These are phyloP conservation scores for Apiospora sp. DNA, from an alignment of 2,329 filamentous ascomycete species.

Conservation along the genomic window DNA sequence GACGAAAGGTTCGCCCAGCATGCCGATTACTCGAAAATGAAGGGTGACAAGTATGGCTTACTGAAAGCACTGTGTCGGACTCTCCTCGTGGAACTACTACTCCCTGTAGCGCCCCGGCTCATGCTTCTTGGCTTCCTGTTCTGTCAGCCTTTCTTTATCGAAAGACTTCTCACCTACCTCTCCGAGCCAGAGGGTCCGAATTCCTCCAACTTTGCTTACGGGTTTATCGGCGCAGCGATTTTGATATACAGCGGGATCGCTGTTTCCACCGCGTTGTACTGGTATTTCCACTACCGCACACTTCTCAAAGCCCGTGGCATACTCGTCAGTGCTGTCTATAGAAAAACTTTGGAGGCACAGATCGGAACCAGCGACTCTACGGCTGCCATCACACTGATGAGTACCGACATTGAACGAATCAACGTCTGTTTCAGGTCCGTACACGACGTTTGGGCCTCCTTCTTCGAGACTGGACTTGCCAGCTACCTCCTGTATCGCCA, in stretches of 20 bases:
- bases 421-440: constrained; percentile 30
- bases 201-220: constrained; percentile 45
- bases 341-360: constrained; percentile 38
- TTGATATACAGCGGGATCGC: constrained; percentile 52
- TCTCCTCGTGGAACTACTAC: constrained; percentile 33
- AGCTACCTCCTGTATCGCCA: constrained; percentile 56
- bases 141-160: constrained; percentile 45
- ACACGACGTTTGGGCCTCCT: constrained; percentile 52
- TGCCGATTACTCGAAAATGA: constrained; percentile 28
- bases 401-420: constrained; percentile 43
- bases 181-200: constrained; percentile 27
- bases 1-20: constrained; percentile 31
- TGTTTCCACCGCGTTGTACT: constrained; percentile 48
- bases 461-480: constrained; percentile 52
- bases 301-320: constrained; percentile 40
- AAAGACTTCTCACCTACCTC: constrained; percentile 42
- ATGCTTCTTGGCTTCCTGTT: constrained; percentile 41
- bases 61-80: constrained; percentile 31
- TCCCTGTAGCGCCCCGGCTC: constrained; percentile 40
- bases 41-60: constrained; percentile 30
- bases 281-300: constrained; percentile 47
- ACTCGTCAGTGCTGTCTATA: constrained; percentile 44
- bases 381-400: constrained; percentile 44
- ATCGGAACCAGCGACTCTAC: constrained; percentile 30
- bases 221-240: constrained; percentile 50